Evolutionary conservation across 305 asterid genomes (phyloP), one percentile per base, ranked within the genome.

Genomic region (Rubia peregrina): DNA sequence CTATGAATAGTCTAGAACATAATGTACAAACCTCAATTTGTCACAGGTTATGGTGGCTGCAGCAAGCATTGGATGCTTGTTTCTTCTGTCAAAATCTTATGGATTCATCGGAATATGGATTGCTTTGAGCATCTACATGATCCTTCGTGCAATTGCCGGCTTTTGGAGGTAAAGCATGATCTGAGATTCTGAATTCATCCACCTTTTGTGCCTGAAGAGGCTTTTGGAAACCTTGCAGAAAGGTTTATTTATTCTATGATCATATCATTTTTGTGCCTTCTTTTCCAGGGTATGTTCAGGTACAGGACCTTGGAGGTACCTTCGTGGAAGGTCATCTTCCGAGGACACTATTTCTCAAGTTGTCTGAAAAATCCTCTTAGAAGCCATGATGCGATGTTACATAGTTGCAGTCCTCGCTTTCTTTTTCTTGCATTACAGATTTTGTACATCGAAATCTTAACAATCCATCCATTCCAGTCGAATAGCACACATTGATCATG

Each of bases 101-200:
- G 83, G 81, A 9, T 80, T 76, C 60, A 16, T 80, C 38, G 83
- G 83, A 62, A 80, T 80, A 73, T 80, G 83, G 80, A 71, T 73
- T 53, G 78, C 80, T 66, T 61, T 80, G 44, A 73, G 70, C 73
- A 80, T 80, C 43, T 80, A 65, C 70, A 76, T 80, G 79, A 64
- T 62, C 10, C 73, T 80, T 24, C 75, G 80, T 9, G 70, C 83
- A 44, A 49, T 73, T 44, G 74, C 78, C 21, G 80, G 83, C 36
- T 59, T 80, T 21, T 76, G 74, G 80, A 80, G 83, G 80, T 78
- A 72, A 74, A 66, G 16, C 44, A 3, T 0, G n/a, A 30, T 8
- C 0, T 16, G 17, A 51, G n/a, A n/a, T n/a, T n/a, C n/a, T n/a
- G n/a, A n/a, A 24, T 22, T 42, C 43, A 59, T 57, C 46, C 14